Percentiles rank a stretch among this genome's conserved stretches.
Conservation (phyloP, 2,329 filamentous ascomycete species). For the Monosporascus sp. region DNA sequence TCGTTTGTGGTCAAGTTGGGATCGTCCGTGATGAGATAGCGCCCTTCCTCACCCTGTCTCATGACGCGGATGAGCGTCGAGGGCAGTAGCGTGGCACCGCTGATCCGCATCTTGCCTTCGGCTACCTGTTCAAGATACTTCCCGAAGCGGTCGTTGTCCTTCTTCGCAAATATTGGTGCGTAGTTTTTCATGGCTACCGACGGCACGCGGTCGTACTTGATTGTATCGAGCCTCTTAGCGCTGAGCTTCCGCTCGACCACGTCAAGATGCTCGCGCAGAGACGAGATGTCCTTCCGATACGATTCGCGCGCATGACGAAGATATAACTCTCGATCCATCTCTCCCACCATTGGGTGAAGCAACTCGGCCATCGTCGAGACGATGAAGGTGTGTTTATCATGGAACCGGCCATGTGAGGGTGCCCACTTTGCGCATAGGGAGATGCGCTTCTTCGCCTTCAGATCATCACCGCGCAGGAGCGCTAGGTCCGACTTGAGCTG, state of each 20-base stretch:
- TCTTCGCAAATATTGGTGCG: slow-evolving; percentile 40
- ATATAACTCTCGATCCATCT: slow-evolving; percentile 40
- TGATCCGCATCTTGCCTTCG: slow-evolving; percentile 43
- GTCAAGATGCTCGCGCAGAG: slow-evolving; percentile 46
- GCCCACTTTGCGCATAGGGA: slow-evolving; percentile 59
- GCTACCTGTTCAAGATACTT: slow-evolving; percentile 45
- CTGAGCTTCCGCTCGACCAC: slow-evolving; percentile 49
- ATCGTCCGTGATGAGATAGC: slow-evolving; percentile 1
- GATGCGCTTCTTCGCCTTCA: slow-evolving; percentile 37
- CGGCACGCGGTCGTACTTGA: slow-evolving; percentile 53
- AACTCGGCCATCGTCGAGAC: slow-evolving; percentile 53
- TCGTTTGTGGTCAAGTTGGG: slow-evolving; percentile 13
- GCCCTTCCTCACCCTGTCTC: slow-evolving; percentile 1
- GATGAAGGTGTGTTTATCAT: slow-evolving; percentile 55
- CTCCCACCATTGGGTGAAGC: slow-evolving; percentile 34
- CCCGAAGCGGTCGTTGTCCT: slow-evolving; percentile 45
- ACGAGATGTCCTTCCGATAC: slow-evolving; percentile 47
- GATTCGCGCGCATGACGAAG: slow-evolving; percentile 48
- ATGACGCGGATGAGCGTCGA: slow-evolving; percentile 37
- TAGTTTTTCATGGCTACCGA: slow-evolving; percentile 54
- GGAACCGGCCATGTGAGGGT: slow-evolving; percentile 47
- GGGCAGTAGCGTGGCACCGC: slow-evolving; percentile 50
- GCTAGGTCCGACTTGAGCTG: slow-evolving; percentile 45
- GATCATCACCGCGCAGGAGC: slow-evolving; percentile 33
- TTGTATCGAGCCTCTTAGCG: slow-evolving; percentile 39